Evolutionary conservation across 164 flowering plant genomes (phyloP).

Genomic region (Vitis riparia): DNA sequence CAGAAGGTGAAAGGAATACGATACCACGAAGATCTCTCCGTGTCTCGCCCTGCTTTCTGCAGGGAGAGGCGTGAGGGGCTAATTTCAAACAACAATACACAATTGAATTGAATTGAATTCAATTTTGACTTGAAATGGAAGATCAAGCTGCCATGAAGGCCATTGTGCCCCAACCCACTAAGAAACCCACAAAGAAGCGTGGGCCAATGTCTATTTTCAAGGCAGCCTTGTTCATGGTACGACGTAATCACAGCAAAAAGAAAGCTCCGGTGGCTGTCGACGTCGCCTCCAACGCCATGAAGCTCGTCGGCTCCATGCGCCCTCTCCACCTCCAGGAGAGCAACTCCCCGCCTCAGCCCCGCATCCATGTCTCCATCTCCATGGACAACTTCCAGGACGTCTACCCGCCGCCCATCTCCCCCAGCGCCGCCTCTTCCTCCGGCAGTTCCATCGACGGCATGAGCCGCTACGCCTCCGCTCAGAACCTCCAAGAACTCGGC

Average conservation of each 20-base stretch:
- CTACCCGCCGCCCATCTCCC: constrained; percentile 14
- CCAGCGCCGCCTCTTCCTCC: constrained; percentile 13
- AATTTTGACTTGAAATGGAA: too few species aligned
- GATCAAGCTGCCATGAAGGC: too few species aligned
- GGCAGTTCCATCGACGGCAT: neutral
- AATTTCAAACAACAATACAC: too few species aligned
- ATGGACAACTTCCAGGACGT: constrained; percentile 17
- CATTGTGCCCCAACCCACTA: too few species aligned
- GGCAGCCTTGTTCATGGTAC: constrained; percentile 39
- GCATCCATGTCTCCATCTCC: neutral
- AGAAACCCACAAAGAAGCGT: constrained; percentile 10
- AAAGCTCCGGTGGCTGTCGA: constrained; percentile 19
- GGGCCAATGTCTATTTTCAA: constrained; percentile 25
- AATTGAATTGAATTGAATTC: too few species aligned
- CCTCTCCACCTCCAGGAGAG: constrained; percentile 42
- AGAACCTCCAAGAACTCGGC: constrained; percentile 41
- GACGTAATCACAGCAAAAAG: constrained; percentile 15
- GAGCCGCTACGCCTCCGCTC: constrained; percentile 52
- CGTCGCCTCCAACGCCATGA: constrained; percentile 24
- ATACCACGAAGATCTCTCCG: neutral
- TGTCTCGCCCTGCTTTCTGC: constrained; percentile 24
- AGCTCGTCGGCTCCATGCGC: constrained; percentile 49
- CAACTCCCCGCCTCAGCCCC: constrained; percentile 7
- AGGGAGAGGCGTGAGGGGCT: constrained; percentile 8
- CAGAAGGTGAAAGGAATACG: too few species aligned